Base-by-base conservation (phyloP, 2,329 filamentous ascomycete species). In the Sporothrix luriei region DNA sequence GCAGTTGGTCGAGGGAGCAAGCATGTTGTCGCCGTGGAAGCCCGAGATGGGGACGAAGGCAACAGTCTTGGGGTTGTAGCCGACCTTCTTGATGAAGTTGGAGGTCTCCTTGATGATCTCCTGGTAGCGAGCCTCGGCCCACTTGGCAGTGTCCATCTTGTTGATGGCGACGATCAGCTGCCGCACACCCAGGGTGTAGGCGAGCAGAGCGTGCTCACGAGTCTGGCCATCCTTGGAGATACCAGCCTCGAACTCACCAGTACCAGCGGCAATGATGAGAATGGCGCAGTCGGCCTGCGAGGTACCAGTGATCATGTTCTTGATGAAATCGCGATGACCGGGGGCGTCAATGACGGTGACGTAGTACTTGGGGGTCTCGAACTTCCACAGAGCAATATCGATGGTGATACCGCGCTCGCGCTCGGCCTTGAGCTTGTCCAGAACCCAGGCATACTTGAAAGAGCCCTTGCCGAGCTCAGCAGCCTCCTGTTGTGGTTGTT, bases 261-360 rank as follows among this genome's bases (percentile, higher is more conserved):
- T 97, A 89, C 95, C 95, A 81, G 95, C 93, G 80, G 94, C 95
- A 86, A 99, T 99, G 87, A 99, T 98, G 88, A 99, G 94, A 84
- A 99, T 93, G 81, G 95, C 95, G 87, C 95, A 98, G 83, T 99
- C 95, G 79, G 95, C 95, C 91, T 98, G 95, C 84, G 95, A 99
- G 82, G 95, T 98, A 94, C 95, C 95, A 91, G 95, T 98, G 85
- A 99, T 99, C 95, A 99, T 99, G 94, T 98, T 99, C 94, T 99
- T 99, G 93, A 99, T 98, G 90, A 98, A 99, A 83, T 99, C 95
- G 95, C 95, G 94, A 87, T 99, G 95, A 86, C 95, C 95, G 81
- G 95, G 95, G 84, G 95, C 95, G 82, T 99, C 92, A 85, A 96
- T 97, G 88, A 97, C 94, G 80, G 94, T 97, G 85, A 97, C 93